Base-by-base conservation (phyloP, 805 yeast species). In the Candida gorgasii region DNA sequence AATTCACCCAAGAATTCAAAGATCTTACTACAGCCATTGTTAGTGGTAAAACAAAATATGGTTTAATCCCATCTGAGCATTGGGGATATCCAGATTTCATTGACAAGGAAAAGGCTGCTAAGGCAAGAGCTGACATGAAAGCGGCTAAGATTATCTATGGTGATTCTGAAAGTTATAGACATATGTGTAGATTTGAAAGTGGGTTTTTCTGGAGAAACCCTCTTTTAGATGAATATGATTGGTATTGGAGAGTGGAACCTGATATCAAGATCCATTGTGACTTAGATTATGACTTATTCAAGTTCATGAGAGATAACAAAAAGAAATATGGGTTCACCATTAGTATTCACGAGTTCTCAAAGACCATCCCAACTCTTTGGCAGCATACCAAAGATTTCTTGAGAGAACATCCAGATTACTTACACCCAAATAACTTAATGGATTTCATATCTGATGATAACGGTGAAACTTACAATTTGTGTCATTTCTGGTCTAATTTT, bases 401-500 rank as follows among this genome's bases (percentile, higher is more conserved):
- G 9, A 52, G 26, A 5, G 7, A 14, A 24, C 44, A 46, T 29
- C 35, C 35, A 12, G 42, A 43, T 7, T 43, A 65, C 5, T 61
- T 68, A 17, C 42, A 31, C 8, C 24, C 39, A 5, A 40, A 43
- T 13, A 43, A 45, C 20, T 26, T 51, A 12, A 14, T 51, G 17
- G 48, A 48, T 9, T 53, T 54, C 30, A 40, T 44, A 14, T 41
- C 45, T 22, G 43, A 40, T 22, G 47, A 45, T 34, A 42, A 32
- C 8, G 42, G 42, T 5, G 36, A 43, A 27, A 42, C 42, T 13
- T 87, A 81, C 61, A 86, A 86, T 55, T 58, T 77, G 54, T 86
- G 95, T 57, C 95, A 87, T 61, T 86, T 82, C 61, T 86, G 93
- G 93, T 75, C 87, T 5, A 84, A 84, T 59, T 84, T 84, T 52